phyloP scores from a whole-genome alignment of 176 grass and related monocot species.

The Oryza australiensis region DNA sequence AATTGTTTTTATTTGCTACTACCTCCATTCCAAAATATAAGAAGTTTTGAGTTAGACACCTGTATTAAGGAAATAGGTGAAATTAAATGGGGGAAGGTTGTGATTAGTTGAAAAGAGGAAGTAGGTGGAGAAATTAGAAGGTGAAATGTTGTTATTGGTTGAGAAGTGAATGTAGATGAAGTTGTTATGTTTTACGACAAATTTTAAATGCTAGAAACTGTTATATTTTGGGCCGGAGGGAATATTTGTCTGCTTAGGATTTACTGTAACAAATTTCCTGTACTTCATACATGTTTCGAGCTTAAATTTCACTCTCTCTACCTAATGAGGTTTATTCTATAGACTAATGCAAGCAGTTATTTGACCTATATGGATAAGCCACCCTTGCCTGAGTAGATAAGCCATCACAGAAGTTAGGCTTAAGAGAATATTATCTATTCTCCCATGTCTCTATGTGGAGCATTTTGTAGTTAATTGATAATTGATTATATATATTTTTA shows the following conservation, averaged over 20 bases:
- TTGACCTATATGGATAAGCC: slow-evolving; percentile 13
- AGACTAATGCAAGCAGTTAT: background rate
- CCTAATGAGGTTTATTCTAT: slow-evolving; percentile 14
- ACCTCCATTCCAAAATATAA: too few species aligned
- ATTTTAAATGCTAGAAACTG: too few species aligned
- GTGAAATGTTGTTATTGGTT: too few species aligned
- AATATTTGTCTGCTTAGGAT: background rate
- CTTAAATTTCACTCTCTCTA: slow-evolving; percentile 2
- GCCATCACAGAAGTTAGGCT: background rate
- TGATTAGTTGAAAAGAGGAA: too few species aligned
- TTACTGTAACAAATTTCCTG: background rate
- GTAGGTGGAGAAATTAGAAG: too few species aligned
- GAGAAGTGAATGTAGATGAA: too few species aligned
- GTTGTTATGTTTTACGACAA: too few species aligned
- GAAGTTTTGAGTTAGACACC: too few species aligned
- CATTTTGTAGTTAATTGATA: background rate
- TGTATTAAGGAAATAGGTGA: too few species aligned
- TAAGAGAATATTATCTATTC: background rate
- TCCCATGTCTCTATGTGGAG: background rate
- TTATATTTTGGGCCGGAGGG: too few species aligned
- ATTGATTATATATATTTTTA: background rate
- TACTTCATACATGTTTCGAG: background rate
- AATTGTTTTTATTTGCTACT: slow-evolving; percentile 4
- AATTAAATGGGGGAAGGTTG: too few species aligned
- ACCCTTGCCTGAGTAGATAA: background rate